Evolutionary conservation across 352 stramenopile species (phyloP).

Genomic region (Phytophthora cactorum): DNA sequence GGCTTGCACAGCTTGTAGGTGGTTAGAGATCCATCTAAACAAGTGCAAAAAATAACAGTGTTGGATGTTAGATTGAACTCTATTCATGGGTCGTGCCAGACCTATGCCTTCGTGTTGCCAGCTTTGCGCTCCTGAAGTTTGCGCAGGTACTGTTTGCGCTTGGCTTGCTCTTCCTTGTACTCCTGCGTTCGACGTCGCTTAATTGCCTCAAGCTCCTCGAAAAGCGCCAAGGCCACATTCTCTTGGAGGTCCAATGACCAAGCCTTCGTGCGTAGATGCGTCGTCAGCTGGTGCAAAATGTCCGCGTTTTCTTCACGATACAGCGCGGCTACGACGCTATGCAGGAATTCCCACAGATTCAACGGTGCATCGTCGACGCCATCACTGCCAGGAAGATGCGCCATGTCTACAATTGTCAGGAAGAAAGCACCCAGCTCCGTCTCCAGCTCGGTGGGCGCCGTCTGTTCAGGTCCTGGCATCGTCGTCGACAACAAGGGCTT

Average conservation of each 20-base stretch:
- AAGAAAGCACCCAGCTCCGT: conserved; percentile 68
- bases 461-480: conserved; percentile 22
- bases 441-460: conserved; percentile 34
- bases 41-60: too few relatives aligned
- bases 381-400: conserved; percentile 40
- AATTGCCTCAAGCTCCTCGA: conserved; percentile 39
- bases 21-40: too few relatives aligned
- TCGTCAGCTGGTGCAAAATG: conserved; percentile 58
- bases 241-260: conserved; percentile 67
- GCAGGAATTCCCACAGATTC: conserved; percentile 59
- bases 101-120: conserved; percentile 25
- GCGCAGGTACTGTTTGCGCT: conserved; percentile 40
- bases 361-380: conserved; percentile 34
- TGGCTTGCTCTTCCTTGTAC: conserved; percentile 38
- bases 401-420: conserved; percentile 54
- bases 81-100: too few relatives aligned
- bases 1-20: too few relatives aligned
- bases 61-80: neutral
- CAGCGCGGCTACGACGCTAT: conserved; percentile 38
- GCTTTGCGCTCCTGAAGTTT: conserved; percentile 34
- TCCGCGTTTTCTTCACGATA: conserved; percentile 47
- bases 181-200: conserved; percentile 34
- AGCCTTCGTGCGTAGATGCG: conserved; percentile 48
- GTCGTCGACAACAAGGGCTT: conserved; percentile 23
- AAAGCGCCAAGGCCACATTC: conserved; percentile 45